phyloP scores from a whole-genome alignment of 768 basidiomycete species.

The Amanita molliuscula region DNA sequence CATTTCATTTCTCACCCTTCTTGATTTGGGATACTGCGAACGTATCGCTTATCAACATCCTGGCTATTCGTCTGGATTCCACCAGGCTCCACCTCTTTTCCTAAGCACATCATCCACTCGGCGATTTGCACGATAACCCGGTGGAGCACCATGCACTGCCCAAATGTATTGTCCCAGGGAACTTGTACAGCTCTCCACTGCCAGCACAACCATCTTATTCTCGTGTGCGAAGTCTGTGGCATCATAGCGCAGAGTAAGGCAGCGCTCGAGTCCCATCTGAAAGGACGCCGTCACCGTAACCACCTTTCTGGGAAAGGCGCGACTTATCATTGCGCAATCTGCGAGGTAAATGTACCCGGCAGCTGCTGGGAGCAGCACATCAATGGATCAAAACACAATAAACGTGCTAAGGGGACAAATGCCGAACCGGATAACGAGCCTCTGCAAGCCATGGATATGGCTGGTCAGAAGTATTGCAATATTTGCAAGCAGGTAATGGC shows the following conservation, averaged over 20 bases:
- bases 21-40: background rate
- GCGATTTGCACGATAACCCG: too few relatives aligned
- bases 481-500: conserved; percentile 18
- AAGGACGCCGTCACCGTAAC: conserved; percentile 18
- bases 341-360: background rate
- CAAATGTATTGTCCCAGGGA: conserved; percentile 23
- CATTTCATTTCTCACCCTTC: background rate
- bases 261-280: conserved; percentile 19
- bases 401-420: conserved; percentile 12
- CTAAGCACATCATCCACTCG: too few relatives aligned
- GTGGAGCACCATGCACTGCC: conserved; percentile 17
- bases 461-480: conserved; percentile 15
- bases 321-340: conserved; percentile 9
- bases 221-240: conserved; percentile 28
- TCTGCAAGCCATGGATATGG: conserved; percentile 13
- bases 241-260: conserved; percentile 17
- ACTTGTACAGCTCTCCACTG: conserved; percentile 24
- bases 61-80: background rate
- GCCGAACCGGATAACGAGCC: conserved; percentile 20
- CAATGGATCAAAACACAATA: conserved; percentile 3
- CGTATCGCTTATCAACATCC: background rate
- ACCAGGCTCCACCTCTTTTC: background rate
- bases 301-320: conserved; percentile 19
- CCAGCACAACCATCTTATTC: conserved; percentile 22
- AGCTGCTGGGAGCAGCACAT: background rate